phyloP scores from a whole-genome alignment of 1,139 yeast species.

The Diutina mesorugosa region DNA sequence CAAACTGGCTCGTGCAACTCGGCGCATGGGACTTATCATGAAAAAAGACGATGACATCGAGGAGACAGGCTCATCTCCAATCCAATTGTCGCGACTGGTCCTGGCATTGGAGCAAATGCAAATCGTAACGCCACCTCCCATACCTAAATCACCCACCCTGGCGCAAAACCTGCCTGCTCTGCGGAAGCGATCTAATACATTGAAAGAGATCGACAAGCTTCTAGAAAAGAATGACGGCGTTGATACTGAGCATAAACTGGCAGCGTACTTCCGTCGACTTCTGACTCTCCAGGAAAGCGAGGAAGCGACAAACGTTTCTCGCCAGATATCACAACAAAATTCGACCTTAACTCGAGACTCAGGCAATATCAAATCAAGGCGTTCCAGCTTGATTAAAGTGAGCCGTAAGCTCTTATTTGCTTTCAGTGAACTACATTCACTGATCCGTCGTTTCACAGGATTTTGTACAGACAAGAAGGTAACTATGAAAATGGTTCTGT shows the following conservation, averaged over 20 bases:
- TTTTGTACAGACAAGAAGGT: conserved; percentile 55
- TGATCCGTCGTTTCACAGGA: conserved; percentile 52
- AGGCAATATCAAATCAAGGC: not conserved
- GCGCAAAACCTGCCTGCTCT: conserved; percentile 8
- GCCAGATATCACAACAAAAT: not conserved
- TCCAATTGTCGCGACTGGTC: conserved; percentile 2
- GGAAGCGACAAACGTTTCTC: not conserved
- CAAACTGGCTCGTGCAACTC: conserved; percentile 16
- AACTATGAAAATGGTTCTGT: conserved; percentile 44
- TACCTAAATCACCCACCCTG: not conserved
- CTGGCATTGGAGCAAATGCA: conserved; percentile 14
- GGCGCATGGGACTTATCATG: conserved; percentile 58
- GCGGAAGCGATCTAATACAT: conserved; percentile 18
- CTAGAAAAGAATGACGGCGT: conserved; percentile 23
- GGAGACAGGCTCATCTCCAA: not conserved
- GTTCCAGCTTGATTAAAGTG: conserved; percentile 27
- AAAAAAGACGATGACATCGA: conserved; percentile 11
- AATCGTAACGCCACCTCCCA: conserved; percentile 9
- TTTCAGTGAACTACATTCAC: conserved; percentile 59
- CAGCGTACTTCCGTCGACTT: conserved; percentile 59
- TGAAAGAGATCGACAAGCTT: conserved; percentile 26
- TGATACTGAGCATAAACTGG: conserved; percentile 37
- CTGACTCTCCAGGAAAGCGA: conserved; percentile 48
- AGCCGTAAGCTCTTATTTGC: conserved; percentile 46
- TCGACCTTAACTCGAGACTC: not conserved